Percentiles rank a stretch among this genome's conserved stretches.
These are phyloP conservation scores for Physcomitrium patens DNA, from an alignment of 225 moss, liverwort and hornwort species.

Conservation along the genomic window DNA sequence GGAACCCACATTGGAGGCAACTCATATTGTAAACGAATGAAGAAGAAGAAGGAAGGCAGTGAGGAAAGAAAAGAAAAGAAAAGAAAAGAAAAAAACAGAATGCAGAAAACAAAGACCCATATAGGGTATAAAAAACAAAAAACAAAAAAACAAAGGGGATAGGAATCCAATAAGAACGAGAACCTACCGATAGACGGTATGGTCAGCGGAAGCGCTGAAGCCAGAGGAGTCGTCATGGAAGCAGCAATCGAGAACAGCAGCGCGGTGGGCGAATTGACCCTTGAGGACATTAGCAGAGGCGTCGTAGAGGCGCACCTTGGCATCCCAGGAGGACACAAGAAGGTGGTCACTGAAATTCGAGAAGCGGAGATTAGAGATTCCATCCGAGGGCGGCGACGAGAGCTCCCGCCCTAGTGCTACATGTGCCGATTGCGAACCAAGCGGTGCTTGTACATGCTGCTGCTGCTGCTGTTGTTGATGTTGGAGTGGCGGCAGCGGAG, in stretches of 20 bases:
- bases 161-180: too few relatives aligned
- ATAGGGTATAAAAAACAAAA: too few relatives aligned
- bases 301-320: conserved; percentile 91
- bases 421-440: too few relatives aligned
- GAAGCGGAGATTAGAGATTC: conserved; percentile 93
- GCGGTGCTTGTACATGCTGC: too few relatives aligned
- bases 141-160: neutral
- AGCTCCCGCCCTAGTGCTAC: conserved; percentile 72
- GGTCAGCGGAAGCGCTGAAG: conserved; percentile 88
- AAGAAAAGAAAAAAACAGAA: too few relatives aligned
- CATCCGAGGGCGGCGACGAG: conserved; percentile 77
- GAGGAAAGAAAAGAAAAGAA: too few relatives aligned
- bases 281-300: conserved; percentile 91
- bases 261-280: conserved; percentile 85
- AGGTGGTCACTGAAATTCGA: conserved; percentile 97
- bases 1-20: too few relatives aligned
- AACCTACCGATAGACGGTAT: conserved; percentile 67
- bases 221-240: conserved; percentile 98
- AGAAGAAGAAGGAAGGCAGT: too few relatives aligned
- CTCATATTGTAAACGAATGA: too few relatives aligned
- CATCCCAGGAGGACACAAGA: conserved; percentile 95
- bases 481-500: too few relatives aligned
- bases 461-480: too few relatives aligned
- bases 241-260: conserved; percentile 97
- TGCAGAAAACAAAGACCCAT: too few relatives aligned